Evolutionary conservation across 2,329 filamentous ascomycete species (phyloP), one percentile per base, ranked within the genome.

Genomic region (Colletotrichum sp.): DNA sequence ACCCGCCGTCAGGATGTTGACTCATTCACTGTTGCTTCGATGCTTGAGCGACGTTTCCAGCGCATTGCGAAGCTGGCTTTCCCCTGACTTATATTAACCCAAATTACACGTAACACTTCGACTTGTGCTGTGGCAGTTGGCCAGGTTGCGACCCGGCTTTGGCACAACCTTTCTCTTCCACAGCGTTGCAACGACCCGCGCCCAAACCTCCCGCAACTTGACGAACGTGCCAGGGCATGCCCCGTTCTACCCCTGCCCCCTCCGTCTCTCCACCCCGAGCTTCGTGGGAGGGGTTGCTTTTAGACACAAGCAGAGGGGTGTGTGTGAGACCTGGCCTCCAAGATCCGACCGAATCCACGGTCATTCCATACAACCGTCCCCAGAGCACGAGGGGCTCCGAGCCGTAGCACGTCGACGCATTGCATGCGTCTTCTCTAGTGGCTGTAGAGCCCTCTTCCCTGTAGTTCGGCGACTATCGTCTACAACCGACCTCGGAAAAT

Each of bases 61-160:
- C 39, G 48, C 55, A 56, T 48, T n/a, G 48, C 58, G 22, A 39
- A 52, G 64, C 18, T 56, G 60, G 60, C 60, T 39, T 34, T 62
- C 66, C 55, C 71, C 71, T 75, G 55, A 48, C 27, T 66, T 75
- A 75, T 76, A 76, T 76, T 75, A 75, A 74, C 9, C 39, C 60
- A 76, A 66, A 75, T 76, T 76, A 52, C 43, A 22, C 43, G 43
- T 52, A 66, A 66, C 15, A 8, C 60, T 60, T 27, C 66, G 52
- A 52, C n/a, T 52, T n/a, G 32, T 66, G 58, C 71, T 25, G 34
- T 60, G 48, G 58, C 36, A 60, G 28, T 36, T 32, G 60, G n/a
- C 52, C 52, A 60, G 74, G 43, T 66, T 66, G 43, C 58, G 25
- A 55, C 25, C 70, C 64, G 56, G 43, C 27, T 27, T 32, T 69